These are phyloP conservation scores for Lecanicillium sp. DNA, from an alignment of 2,329 filamentous ascomycete genomes.

Conservation along the genomic window DNA sequence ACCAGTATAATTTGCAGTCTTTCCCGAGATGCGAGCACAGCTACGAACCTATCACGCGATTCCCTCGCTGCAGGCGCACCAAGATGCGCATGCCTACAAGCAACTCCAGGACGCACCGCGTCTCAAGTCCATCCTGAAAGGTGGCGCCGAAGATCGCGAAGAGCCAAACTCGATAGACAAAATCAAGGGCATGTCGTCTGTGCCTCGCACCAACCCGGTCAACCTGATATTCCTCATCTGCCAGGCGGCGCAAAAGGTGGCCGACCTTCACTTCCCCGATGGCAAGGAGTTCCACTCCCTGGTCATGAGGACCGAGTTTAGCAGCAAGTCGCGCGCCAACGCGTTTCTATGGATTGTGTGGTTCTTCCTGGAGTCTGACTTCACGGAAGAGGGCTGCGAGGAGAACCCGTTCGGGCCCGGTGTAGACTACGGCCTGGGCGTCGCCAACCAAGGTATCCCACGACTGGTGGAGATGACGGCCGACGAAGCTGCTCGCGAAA, in stretches of 20 bases:
- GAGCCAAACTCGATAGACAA: conserved; percentile 81
- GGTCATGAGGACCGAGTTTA: conserved; percentile 81
- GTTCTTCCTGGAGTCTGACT: conserved; percentile 97
- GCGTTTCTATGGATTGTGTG: conserved; percentile 98
- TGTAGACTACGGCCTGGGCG: conserved; percentile 56
- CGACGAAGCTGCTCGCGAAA: conserved; percentile 61
- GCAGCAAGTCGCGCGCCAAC: conserved; percentile 72
- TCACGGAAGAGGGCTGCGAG: conserved; percentile 76
- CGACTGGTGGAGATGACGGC: conserved; percentile 55
- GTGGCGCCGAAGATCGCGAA: conserved; percentile 80
- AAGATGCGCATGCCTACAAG: conserved; percentile 94
- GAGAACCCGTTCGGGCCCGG: conserved; percentile 83
- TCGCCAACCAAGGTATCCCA: conserved; percentile 64
- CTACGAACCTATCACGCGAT: conserved; percentile 97
- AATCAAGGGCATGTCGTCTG: conserved; percentile 54
- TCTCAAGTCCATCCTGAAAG: conserved; percentile 94
- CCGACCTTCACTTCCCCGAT: conserved; percentile 82
- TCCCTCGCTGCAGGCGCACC: conserved; percentile 87
- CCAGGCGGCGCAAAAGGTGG: conserved; percentile 82
- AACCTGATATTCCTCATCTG: conserved; percentile 95
- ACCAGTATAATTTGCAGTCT: conserved; percentile 64
- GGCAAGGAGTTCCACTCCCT: conserved; percentile 91
- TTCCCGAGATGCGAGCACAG: conserved; percentile 97
- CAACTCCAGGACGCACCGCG: conserved; percentile 94
- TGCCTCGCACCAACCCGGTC: conserved; percentile 85